Base-by-base conservation (phyloP, 2,329 filamentous ascomycete genomes). In the Epichloe baconii region DNA sequence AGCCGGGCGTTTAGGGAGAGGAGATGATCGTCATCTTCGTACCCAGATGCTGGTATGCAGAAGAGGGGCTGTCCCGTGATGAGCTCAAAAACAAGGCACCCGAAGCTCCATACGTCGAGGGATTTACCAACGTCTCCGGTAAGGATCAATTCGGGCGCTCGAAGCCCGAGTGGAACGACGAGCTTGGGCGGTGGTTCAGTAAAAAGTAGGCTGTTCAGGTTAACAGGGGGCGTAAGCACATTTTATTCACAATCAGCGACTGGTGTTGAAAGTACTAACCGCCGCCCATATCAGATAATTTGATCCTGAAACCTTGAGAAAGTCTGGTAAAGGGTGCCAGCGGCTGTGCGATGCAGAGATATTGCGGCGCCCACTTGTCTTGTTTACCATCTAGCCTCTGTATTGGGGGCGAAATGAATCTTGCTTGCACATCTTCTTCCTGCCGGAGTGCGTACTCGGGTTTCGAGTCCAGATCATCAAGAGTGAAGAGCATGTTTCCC, bases 401-500 rank as follows among this genome's bases (percentile, higher is more conserved):
- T 43, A 64, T 57, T 4, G 56, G 58, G 8, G 59, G 52, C 31
- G 62, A 64, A 34, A 60, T 60, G 8, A 53, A 61, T 17, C 44
- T 5, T 34, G 50, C 44, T 40, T 57, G 31, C 34, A 47, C 53
- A 53, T 61, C 55, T 54, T 63, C 57, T 37, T 54, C 42, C 49
- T 64, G 62, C 10, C 54, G 50, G n/a, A 63, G 54, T 21, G 35
- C 38, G 11, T 60, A 54, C 48, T 63, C 58, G 14, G 60, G 49
- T 45, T 49, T 41, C 17, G 52, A 56, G 48, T 62, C 53, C 41
- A 68, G 60, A 49, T 62, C 48, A 42, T 58, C n/a, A 42, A 66
- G 55, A 42, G 57, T 37, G 49, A 68, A 68, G 43, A 69, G 63
- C 52, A 68, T 60, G 53, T 68, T 68, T 42, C 64, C 66, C 14